phyloP scores from a whole-genome alignment of 495 filamentous ascomycete species.

The Lindgomyces ingoldianus region DNA sequence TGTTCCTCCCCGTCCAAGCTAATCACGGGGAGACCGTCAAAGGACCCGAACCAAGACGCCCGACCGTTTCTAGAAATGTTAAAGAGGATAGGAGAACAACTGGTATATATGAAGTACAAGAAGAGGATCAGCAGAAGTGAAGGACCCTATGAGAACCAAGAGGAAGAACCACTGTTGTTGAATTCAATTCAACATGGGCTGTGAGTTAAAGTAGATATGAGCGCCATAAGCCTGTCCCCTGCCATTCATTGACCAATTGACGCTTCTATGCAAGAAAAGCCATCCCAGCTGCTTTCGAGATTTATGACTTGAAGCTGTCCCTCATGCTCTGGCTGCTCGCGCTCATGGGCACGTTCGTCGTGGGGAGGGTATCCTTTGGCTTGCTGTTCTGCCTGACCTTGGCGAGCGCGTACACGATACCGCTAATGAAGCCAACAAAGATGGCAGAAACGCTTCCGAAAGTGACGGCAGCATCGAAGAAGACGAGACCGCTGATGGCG shows the following conservation, averaged over 20 bases:
- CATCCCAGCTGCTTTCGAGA: background rate
- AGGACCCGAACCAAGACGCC: constrained; percentile 9
- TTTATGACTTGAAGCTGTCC: constrained; percentile 64
- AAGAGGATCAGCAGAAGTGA: constrained; percentile 3
- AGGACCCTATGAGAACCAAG: background rate
- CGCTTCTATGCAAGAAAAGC: constrained; percentile 13
- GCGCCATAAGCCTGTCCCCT: background rate
- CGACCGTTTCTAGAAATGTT: constrained; percentile 12
- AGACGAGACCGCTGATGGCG: constrained; percentile 84
- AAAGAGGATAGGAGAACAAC: background rate
- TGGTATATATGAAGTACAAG: constrained; percentile 19
- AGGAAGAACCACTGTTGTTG: background rate
- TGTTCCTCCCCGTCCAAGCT: background rate
- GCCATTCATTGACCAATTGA: background rate
- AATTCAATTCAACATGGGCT: constrained; percentile 10
- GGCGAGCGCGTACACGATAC: constrained; percentile 87
- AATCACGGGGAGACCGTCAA: background rate
- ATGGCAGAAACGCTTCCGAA: constrained; percentile 89
- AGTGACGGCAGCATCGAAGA: constrained; percentile 95
- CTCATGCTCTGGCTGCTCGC: constrained; percentile 90
- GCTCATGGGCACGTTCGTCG: constrained; percentile 71
- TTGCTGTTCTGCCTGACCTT: constrained; percentile 78
- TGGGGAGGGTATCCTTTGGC: constrained; percentile 66
- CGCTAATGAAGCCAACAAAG: constrained; percentile 82
- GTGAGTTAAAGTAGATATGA: background rate